phyloP scores from a whole-genome alignment of 1,284 basidiomycete species.

The Boletus mariae region DNA sequence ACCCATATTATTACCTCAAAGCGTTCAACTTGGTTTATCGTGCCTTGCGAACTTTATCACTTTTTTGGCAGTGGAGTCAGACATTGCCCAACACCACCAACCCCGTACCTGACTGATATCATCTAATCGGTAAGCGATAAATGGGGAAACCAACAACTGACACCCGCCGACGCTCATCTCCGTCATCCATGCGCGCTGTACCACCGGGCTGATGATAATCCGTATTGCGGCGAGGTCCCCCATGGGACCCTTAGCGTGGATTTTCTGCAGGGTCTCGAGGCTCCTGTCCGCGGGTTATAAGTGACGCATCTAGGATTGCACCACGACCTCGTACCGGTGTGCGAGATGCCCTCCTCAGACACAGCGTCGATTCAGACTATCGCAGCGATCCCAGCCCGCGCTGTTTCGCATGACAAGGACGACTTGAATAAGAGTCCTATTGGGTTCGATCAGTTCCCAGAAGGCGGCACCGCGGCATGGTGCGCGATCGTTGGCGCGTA shows the following conservation, averaged over 20 bases:
- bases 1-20: neutral
- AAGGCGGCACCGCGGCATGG: slow-evolving; percentile 29
- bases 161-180: neutral
- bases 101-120: neutral
- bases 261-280: neutral
- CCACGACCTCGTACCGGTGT: neutral
- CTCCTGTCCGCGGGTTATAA: neutral
- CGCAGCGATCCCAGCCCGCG: neutral
- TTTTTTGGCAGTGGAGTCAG: neutral
- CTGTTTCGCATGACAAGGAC: neutral
- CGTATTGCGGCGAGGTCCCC: neutral
- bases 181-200: neutral
- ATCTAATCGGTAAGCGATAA: neutral
- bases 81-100: neutral
- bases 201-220: neutral
- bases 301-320: neutral
- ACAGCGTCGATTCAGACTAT: neutral
- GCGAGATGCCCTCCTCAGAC: slow-evolving; percentile 9
- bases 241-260: neutral
- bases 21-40: neutral
- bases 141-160: neutral
- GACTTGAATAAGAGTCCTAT: neutral
- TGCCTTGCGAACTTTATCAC: neutral
- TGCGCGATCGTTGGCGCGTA: slow-evolving; percentile 25
- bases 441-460: slow-evolving; percentile 20